Evolutionary conservation across 805 yeast genomes (phyloP).

Genomic region (Ogataea saltuana): DNA sequence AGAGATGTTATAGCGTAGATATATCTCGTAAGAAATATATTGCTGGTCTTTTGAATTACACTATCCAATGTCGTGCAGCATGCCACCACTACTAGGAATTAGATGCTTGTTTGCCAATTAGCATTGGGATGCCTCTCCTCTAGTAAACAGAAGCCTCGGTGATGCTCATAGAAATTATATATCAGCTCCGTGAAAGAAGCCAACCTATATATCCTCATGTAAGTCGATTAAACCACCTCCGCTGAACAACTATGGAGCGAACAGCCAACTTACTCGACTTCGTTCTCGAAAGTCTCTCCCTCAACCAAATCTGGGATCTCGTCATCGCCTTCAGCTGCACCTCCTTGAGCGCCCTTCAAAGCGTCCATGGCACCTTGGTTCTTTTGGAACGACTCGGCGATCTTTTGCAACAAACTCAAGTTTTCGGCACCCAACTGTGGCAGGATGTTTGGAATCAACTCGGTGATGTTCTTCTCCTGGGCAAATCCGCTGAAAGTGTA

Average conservation of each 20-base stretch:
- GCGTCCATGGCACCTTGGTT: constrained; percentile 43
- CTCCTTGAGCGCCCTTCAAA: constrained; percentile 36
- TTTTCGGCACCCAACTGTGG: constrained; percentile 97
- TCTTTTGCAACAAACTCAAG: constrained; percentile 80
- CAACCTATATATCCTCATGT: constrained; percentile 12
- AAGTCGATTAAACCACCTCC: too few species aligned
- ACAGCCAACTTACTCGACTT: constrained; percentile 32
- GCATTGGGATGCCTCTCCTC: constrained; percentile 8
- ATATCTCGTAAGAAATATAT: too few species aligned
- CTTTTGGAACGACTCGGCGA: constrained; percentile 85
- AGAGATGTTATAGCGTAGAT: background rate
- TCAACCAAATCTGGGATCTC: constrained; percentile 81
- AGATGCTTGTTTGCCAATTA: constrained; percentile 1
- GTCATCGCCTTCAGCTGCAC: constrained; percentile 57
- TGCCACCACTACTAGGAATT: too few species aligned
- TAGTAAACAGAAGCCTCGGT: constrained; percentile 2
- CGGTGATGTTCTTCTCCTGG: constrained; percentile 88
- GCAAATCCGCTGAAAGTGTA: constrained; percentile 94
- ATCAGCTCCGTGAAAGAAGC: too few species aligned
- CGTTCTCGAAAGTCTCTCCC: constrained; percentile 82
- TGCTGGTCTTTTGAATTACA: too few species aligned
- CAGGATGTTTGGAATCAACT: constrained; percentile 89
- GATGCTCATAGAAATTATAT: constrained; percentile 1
- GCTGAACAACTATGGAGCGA: constrained; percentile 1
- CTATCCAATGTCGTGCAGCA: too few species aligned